Evolutionary conservation across 1,284 basidiomycete species (phyloP).

Genomic region (Microbotryomycetes sp.): DNA sequence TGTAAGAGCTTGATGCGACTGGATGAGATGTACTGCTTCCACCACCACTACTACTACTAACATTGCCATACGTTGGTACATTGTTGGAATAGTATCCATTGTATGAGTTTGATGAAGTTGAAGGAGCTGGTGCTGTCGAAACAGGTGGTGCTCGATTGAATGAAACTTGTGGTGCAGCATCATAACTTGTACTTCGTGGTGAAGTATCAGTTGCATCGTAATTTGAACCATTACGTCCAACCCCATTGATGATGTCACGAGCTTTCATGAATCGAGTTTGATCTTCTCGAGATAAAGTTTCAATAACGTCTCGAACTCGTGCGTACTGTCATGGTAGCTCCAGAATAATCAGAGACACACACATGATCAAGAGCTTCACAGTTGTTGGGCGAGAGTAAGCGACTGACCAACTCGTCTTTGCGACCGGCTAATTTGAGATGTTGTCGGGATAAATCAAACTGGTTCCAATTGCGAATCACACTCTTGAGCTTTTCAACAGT

Average conservation of each 20-base stretch:
- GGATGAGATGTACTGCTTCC: too few relatives aligned
- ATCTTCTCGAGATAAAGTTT: not conserved
- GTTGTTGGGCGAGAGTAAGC: constrained; percentile 58
- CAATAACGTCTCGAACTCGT: not conserved
- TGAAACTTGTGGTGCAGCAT: not conserved
- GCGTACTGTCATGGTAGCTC: constrained; percentile 7
- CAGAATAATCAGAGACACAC: constrained; percentile 54
- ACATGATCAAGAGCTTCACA: too few relatives aligned
- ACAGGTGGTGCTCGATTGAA: not conserved
- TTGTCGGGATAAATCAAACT: constrained; percentile 54
- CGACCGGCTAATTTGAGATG: constrained; percentile 67
- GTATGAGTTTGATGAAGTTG: not conserved
- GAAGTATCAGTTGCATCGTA: too few relatives aligned
- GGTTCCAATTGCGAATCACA: constrained; percentile 63
- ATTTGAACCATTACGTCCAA: too few relatives aligned
- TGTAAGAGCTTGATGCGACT: too few relatives aligned
- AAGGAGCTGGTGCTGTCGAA: not conserved
- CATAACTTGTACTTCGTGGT: too few relatives aligned
- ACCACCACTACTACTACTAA: too few relatives aligned
- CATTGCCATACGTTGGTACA: too few relatives aligned
- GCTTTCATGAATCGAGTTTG: not conserved
- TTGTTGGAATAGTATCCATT: not conserved
- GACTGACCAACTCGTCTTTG: constrained; percentile 73
- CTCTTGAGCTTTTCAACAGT: constrained; percentile 74
- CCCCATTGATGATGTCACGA: constrained; percentile 1